Evolutionary conservation across 2,329 filamentous ascomycete species (phyloP), one percentile per base, ranked within the genome.

Genomic region (Verticillium nubilum): DNA sequence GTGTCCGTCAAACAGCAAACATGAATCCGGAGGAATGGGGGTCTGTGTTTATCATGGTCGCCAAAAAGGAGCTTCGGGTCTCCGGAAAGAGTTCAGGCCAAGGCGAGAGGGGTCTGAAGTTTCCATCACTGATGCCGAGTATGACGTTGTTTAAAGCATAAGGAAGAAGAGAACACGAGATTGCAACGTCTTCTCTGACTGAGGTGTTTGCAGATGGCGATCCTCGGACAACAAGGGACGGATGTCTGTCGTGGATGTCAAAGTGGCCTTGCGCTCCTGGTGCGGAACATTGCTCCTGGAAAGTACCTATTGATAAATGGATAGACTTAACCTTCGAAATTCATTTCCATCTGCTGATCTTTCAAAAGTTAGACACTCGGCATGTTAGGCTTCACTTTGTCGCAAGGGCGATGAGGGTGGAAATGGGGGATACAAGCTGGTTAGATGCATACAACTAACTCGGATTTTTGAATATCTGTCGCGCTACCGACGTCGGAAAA

Each of bases 1-100:
- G 70, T 84, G 81, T 58, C 81, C 81, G 2, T 69, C 79, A 9
- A 81, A 83, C 66, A 68, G 68, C 52, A 76, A 72, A 47, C 76
- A 80, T 58, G 66, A 66, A 57, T 75, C 74, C 15, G 72, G 76
- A n/a, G 79, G 80, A 4, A 76, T 72, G 5, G 80, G 78, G 0
- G 61, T 83, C 3, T 84, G 81, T 59, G 79, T 83, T 2, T 81
- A 80, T 62, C 79, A 81, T 56, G 79, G 79, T 2, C 70, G 78
- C 31, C 67, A 69, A 55, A 72, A 59, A 13, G 37, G 35, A 3
- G 25, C 37, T 13, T 62, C 58, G 6, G 7, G 31, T 17, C 53
- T 59, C 33, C 60, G 55, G 9, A 54, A 58, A 10, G 52, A 17
- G 13, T 23, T 56, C 35, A 58, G 50, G 10, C 54, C 60, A 23